Evolutionary conservation across 352 stramenopile species (phyloP).

Genomic region (Nothophytophthora sp.): DNA sequence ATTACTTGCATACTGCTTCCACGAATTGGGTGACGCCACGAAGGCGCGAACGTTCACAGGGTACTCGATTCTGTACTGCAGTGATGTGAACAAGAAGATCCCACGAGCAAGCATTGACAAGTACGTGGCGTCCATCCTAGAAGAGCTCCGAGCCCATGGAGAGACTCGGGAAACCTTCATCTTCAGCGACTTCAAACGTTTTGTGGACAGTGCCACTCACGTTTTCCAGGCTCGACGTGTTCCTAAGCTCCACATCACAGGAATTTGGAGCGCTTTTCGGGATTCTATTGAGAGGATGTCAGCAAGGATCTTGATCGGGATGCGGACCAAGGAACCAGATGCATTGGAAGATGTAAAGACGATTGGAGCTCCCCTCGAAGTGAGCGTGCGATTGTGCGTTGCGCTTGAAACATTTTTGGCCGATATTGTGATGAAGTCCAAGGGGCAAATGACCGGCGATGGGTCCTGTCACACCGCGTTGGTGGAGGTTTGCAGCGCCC

Average conservation of each 20-base stretch:
- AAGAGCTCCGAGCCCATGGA: conserved; percentile 28
- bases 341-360: background rate
- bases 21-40: conserved; percentile 28
- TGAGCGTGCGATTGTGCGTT: conserved; percentile 20
- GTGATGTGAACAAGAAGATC: conserved; percentile 21
- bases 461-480: conserved; percentile 5
- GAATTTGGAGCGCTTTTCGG: conserved; percentile 34
- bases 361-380: background rate
- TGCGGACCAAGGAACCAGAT: conserved; percentile 12
- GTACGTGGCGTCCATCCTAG: conserved; percentile 45
- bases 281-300: conserved; percentile 28
- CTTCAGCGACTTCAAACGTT: conserved; percentile 23
- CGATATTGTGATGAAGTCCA: conserved; percentile 20
- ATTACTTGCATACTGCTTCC: conserved; percentile 59
- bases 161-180: background rate
- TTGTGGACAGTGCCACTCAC: conserved; percentile 39
- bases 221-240: conserved; percentile 39
- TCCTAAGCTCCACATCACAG: conserved; percentile 15
- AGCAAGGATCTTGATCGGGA: conserved; percentile 19
- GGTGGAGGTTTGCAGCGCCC: conserved; percentile 23
- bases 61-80: conserved; percentile 58
- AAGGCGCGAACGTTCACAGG: conserved; percentile 42
- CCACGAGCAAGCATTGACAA: conserved; percentile 42
- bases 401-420: conserved; percentile 29
- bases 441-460: background rate